phyloP scores from a whole-genome alignment of 2,329 filamentous ascomycete genomes.

The Clathrospora elynae region DNA sequence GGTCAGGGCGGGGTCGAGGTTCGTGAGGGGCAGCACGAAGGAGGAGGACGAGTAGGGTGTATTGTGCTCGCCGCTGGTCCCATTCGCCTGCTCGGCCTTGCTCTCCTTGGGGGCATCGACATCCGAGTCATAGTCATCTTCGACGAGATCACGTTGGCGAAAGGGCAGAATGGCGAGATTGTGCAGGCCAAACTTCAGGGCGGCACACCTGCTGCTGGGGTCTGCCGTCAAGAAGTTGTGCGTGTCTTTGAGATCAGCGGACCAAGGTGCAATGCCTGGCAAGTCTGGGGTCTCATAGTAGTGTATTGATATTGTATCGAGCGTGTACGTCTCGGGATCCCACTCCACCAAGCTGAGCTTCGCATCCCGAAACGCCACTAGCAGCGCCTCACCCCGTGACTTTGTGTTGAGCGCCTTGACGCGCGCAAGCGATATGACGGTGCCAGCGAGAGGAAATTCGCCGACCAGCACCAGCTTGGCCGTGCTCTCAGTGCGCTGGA shows the following conservation, averaged over 20 bases:
- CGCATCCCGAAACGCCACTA: conserved; percentile 86
- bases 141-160: conserved; percentile 81
- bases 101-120: conserved; percentile 62
- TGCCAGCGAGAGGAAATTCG: conserved; percentile 83
- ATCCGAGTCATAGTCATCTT: conserved; percentile 88
- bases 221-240: conserved; percentile 85
- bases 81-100: conserved; percentile 42
- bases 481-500: conserved; percentile 67
- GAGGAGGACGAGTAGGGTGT: conserved; percentile 87
- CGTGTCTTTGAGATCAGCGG: conserved; percentile 73
- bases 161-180: conserved; percentile 95
- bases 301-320: conserved; percentile 92
- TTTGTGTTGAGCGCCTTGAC: conserved; percentile 74
- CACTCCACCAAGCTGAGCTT: conserved; percentile 93
- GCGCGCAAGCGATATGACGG: conserved; percentile 79
- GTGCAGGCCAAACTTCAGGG: conserved; percentile 86
- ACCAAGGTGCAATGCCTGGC: conserved; percentile 76
- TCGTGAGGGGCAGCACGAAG: conserved; percentile 88
- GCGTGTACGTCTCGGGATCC: conserved; percentile 78
- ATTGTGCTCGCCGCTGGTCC: conserved; percentile 48
- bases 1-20: conserved; percentile 83
- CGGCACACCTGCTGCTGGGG: conserved; percentile 88
- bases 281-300: conserved; percentile 97
- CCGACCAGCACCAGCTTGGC: conserved; percentile 83
- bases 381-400: conserved; percentile 80